Base-by-base conservation (phyloP, 306 rosid species). In the Sesbania bispinosa region DNA sequence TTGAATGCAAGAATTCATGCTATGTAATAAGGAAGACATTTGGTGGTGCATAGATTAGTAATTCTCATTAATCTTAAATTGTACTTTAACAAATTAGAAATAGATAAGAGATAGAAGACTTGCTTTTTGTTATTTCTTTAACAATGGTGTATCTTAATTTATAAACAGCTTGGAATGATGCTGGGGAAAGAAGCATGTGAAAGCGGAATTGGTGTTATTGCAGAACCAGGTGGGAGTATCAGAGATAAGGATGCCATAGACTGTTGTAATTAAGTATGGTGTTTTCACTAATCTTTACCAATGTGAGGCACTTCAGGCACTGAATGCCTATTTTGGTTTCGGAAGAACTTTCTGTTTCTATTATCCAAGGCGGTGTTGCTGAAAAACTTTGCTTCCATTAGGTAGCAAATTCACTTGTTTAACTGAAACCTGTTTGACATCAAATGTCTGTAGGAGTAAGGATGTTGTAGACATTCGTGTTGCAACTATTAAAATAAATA, bases 141-240 rank as follows among this genome's bases (percentile, higher is more conserved):
- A 24, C 67, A 45, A 19, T 18, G 55, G 18, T 23, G 55, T 19
- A 43, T 38, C 32, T 53, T 67, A 45, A 67, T 82, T 23, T 71
- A 33, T 79, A 14, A n/a, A 53, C 91, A 90, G 97, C 97, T 70
- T 90, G 98, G 97, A 89, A 94, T 14, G 98, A 90, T 76, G 97
- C 95, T 2, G 97, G 90, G 79, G 96, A 94, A n/a, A 83, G 94
- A 90, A 87, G 96, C 97, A 69, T 93, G 98, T 76, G 78, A 87
- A 64, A 84, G 87, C 14, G 96, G 97, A 52, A 59, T 88, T 8
- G 59, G 88, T 51, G 71, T 84, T 21, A 93, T 93, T 57, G 96
- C 95, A 4, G 96, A 93, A 77, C 97, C 97, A 1, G 97, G 98
- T 0, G 97, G 97, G 8, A 87, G 98, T 71, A 87, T 88, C 48